These are phyloP conservation scores for Rhizophora mangle DNA, from an alignment of 345 rosid species.

Conservation along the genomic window DNA sequence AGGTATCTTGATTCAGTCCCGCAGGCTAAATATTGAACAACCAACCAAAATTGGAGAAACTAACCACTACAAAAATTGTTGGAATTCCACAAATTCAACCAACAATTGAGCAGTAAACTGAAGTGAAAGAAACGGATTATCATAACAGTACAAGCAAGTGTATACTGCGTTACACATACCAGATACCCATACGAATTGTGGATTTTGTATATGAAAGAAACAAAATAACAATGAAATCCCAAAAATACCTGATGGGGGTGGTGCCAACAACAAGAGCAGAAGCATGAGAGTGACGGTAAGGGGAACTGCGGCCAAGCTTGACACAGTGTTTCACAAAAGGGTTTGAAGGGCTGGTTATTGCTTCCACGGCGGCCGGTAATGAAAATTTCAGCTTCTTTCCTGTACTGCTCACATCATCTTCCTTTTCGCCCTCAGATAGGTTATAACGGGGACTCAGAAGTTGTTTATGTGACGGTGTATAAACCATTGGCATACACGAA, in stretches of 20 bases:
- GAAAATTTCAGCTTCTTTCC: constrained; percentile 14
- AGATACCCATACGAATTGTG: neutral
- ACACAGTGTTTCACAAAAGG: constrained; percentile 87
- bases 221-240: neutral
- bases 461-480: constrained; percentile 16
- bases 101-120: no score
- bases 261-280: constrained; percentile 78
- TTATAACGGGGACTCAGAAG: constrained; percentile 17
- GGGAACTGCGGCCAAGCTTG: constrained; percentile 73
- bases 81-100: no score
- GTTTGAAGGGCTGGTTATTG: constrained; percentile 68
- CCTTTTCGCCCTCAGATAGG: constrained; percentile 6
- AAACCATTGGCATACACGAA: constrained; percentile 24
- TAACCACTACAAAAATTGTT: no score
- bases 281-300: constrained; percentile 76
- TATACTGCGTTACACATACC: neutral
- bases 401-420: constrained; percentile 10
- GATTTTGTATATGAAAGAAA: neutral
- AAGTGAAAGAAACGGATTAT: no score
- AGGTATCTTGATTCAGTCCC: no score
- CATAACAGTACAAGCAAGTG: no score
- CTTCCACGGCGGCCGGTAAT: constrained; percentile 40
- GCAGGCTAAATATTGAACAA: no score
- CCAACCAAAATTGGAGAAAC: no score
- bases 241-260: constrained; percentile 67